A percentile compares a stretch with the other conserved stretches of the same genome.
These are phyloP conservation scores for Pseudopyrenochaeta lycopersici DNA, from an alignment of 2,329 filamentous ascomycete genomes.

Conservation along the genomic window DNA sequence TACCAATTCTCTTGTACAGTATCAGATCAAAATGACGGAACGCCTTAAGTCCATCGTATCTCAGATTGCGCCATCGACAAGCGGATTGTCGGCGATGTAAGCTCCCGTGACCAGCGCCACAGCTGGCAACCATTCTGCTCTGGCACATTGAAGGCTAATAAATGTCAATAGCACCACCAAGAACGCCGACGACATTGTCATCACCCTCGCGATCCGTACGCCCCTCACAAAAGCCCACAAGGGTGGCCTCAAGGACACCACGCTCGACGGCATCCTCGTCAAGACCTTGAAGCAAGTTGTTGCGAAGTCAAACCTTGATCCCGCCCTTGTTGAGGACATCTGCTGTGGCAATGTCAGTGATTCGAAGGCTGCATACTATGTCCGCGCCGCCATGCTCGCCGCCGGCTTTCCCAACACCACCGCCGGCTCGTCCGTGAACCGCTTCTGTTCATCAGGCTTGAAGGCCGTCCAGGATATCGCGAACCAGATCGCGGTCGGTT, in stretches of 20 bases:
- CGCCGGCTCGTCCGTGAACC: conserved; percentile 82
- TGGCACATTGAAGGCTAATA: conserved; percentile 13
- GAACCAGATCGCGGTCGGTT: conserved; percentile 79
- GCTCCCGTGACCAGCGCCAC: conserved; percentile 42
- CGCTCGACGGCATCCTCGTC: conserved; percentile 85
- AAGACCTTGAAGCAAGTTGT: conserved; percentile 75
- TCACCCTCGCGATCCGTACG: conserved; percentile 89
- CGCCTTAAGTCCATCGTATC: conserved; percentile 87
- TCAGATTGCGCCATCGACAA: conserved; percentile 80
- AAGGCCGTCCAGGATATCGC: conserved; percentile 96
- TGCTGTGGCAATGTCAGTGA: conserved; percentile 92
- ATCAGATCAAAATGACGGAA: conserved; percentile 63
- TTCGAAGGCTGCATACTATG: conserved; percentile 86
- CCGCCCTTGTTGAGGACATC: conserved; percentile 85
- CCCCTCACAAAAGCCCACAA: conserved; percentile 88
- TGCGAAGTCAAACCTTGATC: conserved; percentile 78
- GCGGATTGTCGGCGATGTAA: conserved; percentile 80
- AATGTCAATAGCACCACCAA: conserved; percentile 74
- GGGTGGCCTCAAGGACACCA: conserved; percentile 94
- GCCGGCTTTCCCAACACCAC: conserved; percentile 94
- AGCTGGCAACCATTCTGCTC: background rate
- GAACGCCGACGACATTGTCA: conserved; percentile 95
- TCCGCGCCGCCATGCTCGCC: conserved; percentile 85
- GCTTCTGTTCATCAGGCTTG: conserved; percentile 96
- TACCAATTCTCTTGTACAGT: background rate